Conservation (phyloP, 78 protist species). For the Mantamonas sphyraenae region DNA sequence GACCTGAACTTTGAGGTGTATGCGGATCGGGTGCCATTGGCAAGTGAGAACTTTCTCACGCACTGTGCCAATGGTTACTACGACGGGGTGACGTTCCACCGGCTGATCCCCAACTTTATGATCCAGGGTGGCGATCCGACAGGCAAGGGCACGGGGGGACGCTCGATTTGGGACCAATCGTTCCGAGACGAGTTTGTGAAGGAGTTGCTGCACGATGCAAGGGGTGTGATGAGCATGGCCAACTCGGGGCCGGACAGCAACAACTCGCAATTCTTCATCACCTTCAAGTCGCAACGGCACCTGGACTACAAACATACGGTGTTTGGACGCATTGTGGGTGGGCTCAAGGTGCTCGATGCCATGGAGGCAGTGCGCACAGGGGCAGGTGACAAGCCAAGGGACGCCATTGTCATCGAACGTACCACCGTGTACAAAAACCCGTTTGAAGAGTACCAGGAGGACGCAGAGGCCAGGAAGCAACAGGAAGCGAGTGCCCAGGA, state of each 20-base stretch:
- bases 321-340: not conserved
- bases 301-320: not conserved
- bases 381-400: no score
- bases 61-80: constrained; percentile 40
- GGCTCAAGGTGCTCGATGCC: no score
- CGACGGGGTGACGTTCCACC: constrained; percentile 32
- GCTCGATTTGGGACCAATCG: constrained; percentile 34
- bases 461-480: no score
- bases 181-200: not conserved
- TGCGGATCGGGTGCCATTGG: constrained; percentile 15
- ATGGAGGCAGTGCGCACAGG: no score
- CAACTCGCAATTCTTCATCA: constrained; percentile 23
- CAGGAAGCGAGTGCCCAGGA: no score
- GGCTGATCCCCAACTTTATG: constrained; percentile 23
- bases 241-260: constrained; percentile 55
- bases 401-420: no score
- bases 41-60: constrained; percentile 38
- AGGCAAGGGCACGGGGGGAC: constrained; percentile 28
- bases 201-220: not conserved
- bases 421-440: no score
- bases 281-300: not conserved
- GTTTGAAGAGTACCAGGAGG: no score
- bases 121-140: constrained; percentile 62
- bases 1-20: constrained; percentile 21
- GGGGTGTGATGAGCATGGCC: constrained; percentile 51